Base-by-base conservation (phyloP, 768 basidiomycete species). In the Pleurotus cornucopiae region DNA sequence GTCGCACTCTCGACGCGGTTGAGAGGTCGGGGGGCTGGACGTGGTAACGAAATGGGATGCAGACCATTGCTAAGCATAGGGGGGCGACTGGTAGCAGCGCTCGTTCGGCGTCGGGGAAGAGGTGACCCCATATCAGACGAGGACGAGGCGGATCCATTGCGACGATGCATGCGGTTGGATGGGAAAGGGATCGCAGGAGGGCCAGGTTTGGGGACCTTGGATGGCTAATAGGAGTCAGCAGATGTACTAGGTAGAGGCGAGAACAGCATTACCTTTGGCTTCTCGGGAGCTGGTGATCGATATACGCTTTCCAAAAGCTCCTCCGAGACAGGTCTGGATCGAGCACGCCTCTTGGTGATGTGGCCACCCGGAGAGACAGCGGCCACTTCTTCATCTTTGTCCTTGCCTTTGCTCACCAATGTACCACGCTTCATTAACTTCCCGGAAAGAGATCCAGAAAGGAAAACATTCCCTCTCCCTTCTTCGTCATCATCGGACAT, bases 291-390 rank as follows among this genome's bases (percentile, higher is more conserved):
- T 30, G 74, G 73, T 13, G 75, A 72, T 54, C 71, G 72, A 54
- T 71, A 69, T 51, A 73, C 67, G 59, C 77, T 78, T 66, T 84
- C 79, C 14, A 83, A 73, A 46, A 89, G 70, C 64, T 88, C 86
- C 23, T 79, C 68, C 16, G 89, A 90, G 12, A 89, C 74, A 2
- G 88, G 89, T 51, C 88, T 76, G 23, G 86, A 83, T 9, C 86
- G 82, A 1, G 88, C 89, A 9, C 89, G 82, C 55, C 88, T 78
- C 68, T 91, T 91, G 39, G 76, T 79, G 55, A 91, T 73, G 67
- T 89, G 89, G 0, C 88, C 89, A 11, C 86, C 87, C 2, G 89
- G 89, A 0, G 88, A 91, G 57, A 90, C 76, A 1, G 82, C 83
- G 59, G 85, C 86, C 2, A 75, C 83, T 26, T 86, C 82, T 63